Evolutionary conservation across 2,329 filamentous ascomycete species (phyloP), one percentile per base, ranked within the genome.

Genomic region (Fusarium musae): DNA sequence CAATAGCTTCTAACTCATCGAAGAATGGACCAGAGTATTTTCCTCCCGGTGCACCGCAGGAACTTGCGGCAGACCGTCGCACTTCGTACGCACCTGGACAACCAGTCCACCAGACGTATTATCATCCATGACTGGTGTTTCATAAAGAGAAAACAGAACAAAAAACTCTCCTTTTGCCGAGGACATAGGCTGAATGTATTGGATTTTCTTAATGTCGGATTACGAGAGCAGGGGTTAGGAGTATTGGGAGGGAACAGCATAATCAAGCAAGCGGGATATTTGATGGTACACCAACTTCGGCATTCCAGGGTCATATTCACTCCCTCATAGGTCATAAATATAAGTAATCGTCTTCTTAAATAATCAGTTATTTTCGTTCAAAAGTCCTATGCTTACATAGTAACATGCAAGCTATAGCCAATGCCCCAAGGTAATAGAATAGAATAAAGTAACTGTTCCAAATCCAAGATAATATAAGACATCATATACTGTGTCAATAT

Each of bases 101-200:
- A 16, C 58, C 70, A 34, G 39, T 58, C 32, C 76, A 78, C 36
- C 62, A 78, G 37, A 78, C 76, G 28, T 78, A 78, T 42, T 78
- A 78, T 42, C 76, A 78, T 43, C 76, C 76, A 52, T 78, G 59
- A 72, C 30, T 21, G 15, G 40, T 21, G 8, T 28, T 26, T 9
- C 37, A n/a, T 15, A 16, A n/a, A 42, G 28, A 23, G 15, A 23
- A 32, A 56, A 56, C 21, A n/a, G 13, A 32, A 32, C 2, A 15
- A 34, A 23, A 40, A 6, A 28, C 54, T 59, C 37, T 49, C 46
- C 42, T 23, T 26, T 59, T 59, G 26, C 56, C 46, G 64, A 30
- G n/a, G 23, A 28, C 34, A 42, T 32, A 60, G 57, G 60, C 40
- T 54, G 49, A 36, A 71, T 39, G 49, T 54, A 59, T 52, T 42